phyloP scores from a whole-genome alignment of 306 rosid genomes.

The Trichosanthes cucumerina region DNA sequence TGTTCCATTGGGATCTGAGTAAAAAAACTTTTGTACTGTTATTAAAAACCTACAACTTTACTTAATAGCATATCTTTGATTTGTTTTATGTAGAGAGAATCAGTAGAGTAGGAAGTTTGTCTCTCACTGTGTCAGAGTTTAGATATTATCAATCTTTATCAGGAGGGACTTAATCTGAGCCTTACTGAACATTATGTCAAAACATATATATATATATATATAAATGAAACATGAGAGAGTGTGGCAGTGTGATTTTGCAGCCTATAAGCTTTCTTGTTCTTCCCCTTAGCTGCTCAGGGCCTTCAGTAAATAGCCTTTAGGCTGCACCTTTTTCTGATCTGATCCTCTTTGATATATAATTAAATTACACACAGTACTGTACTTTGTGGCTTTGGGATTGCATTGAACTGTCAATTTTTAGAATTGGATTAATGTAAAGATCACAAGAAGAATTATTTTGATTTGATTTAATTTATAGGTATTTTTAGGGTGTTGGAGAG shows the following conservation, averaged over 20 bases:
- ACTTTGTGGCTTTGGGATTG: background rate
- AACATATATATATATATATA: background rate
- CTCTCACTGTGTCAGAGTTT: background rate
- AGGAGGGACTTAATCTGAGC: background rate
- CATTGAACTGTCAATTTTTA: background rate
- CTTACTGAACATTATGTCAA: background rate
- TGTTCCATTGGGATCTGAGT: background rate
- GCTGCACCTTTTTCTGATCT: background rate
- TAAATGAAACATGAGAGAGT: background rate
- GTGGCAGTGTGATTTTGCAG: background rate
- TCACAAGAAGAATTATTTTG: background rate
- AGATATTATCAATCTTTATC: background rate
- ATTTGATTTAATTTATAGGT: too few relatives aligned
- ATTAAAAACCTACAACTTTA: background rate
- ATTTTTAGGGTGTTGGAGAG: background rate
- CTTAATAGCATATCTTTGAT: constrained; percentile 1
- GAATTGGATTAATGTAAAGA: background rate
- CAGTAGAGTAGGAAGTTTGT: background rate
- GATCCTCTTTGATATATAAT: background rate
- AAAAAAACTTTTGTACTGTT: background rate
- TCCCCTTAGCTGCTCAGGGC: background rate
- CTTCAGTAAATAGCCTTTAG: background rate
- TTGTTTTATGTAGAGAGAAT: background rate
- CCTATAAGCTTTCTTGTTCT: background rate
- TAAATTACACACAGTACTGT: background rate